Evolutionary conservation across 345 rosid genomes (phyloP).

Genomic region (Noccaea caerulescens): DNA sequence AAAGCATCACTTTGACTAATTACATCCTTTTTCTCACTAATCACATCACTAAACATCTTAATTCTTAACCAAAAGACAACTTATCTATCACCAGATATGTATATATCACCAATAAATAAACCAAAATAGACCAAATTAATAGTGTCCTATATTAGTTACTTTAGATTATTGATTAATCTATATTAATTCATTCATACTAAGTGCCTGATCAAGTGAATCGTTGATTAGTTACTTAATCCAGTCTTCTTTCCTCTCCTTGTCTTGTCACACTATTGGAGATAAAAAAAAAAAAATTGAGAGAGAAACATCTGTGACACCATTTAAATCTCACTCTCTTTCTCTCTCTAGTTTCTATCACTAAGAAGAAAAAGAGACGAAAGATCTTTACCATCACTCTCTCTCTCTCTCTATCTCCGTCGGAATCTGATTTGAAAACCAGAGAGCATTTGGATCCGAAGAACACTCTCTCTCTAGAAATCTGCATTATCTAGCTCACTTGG

Average conservation of each 20-base stretch:
- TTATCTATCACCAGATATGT: constrained; percentile 10
- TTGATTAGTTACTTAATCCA: constrained; percentile 28
- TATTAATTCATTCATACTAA: background rate
- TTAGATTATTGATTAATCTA: background rate
- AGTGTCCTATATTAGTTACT: background rate
- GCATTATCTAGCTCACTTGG: constrained; percentile 20
- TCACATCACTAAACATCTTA: constrained; percentile 19
- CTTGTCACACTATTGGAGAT: constrained; percentile 14
- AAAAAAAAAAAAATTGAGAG: background rate
- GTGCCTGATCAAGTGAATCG: background rate
- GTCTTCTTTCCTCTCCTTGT: constrained; percentile 9
- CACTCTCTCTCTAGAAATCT: constrained; percentile 27
- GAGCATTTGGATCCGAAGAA: constrained; percentile 31
- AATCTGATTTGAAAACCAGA: constrained; percentile 38
- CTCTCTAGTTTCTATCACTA: constrained; percentile 10
- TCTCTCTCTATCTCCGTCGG: constrained; percentile 15
- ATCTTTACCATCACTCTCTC: constrained; percentile 1
- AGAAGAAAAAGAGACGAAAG: background rate
- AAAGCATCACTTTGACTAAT: constrained; percentile 39
- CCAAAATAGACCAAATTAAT: background rate
- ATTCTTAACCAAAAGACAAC: background rate
- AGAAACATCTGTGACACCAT: constrained; percentile 34
- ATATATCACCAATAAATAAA: constrained; percentile 3
- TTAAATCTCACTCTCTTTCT: constrained; percentile 31
- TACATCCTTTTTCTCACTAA: constrained; percentile 19